Percentiles rank a stretch among this genome's conserved stretches.
Evolutionary conservation across 2,329 filamentous ascomycete species (phyloP).

Genomic region (Talaromyces verruculosus): DNA sequence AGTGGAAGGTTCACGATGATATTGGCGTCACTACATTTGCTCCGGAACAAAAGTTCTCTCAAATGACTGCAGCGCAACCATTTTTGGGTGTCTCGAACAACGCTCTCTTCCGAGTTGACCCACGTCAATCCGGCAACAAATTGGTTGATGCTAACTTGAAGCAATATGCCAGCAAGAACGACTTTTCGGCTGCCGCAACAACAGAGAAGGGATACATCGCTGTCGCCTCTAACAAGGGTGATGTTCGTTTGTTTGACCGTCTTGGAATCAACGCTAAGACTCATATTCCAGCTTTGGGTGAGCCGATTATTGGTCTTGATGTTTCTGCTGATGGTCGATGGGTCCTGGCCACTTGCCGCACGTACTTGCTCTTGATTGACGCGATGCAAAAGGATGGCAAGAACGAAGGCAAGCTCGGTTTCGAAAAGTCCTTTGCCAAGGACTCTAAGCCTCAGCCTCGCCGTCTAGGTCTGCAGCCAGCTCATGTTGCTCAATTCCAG

Average conservation of each 20-base stretch:
- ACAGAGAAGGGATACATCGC: constrained; percentile 97
- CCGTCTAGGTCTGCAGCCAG: constrained; percentile 81
- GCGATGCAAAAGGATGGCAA: constrained; percentile 87
- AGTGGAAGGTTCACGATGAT: constrained; percentile 97
- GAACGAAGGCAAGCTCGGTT: constrained; percentile 96
- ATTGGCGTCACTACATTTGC: constrained; percentile 90
- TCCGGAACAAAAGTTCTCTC: constrained; percentile 90
- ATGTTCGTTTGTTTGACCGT: constrained; percentile 93
- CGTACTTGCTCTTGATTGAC: constrained; percentile 92
- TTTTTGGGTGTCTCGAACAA: constrained; percentile 93
- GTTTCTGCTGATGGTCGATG: constrained; percentile 94
- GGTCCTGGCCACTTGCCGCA: constrained; percentile 90
- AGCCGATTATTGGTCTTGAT: constrained; percentile 91
- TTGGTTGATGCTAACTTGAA: constrained; percentile 90
- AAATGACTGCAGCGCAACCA: constrained; percentile 93
- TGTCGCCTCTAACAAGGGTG: constrained; percentile 95
- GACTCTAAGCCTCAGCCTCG: constrained; percentile 91
- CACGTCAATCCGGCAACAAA: constrained; percentile 84
- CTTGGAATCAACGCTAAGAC: constrained; percentile 98
- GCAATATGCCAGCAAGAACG: constrained; percentile 95
- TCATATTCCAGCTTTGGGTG: constrained; percentile 89
- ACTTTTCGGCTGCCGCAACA: constrained; percentile 90
- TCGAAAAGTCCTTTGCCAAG: constrained; percentile 88
- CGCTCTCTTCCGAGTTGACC: constrained; percentile 89
- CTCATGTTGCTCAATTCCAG: constrained; percentile 95